These are phyloP conservation scores for Pseudogymnoascus sp. DNA, from an alignment of 2,329 filamentous ascomycete species.

Conservation along the genomic window DNA sequence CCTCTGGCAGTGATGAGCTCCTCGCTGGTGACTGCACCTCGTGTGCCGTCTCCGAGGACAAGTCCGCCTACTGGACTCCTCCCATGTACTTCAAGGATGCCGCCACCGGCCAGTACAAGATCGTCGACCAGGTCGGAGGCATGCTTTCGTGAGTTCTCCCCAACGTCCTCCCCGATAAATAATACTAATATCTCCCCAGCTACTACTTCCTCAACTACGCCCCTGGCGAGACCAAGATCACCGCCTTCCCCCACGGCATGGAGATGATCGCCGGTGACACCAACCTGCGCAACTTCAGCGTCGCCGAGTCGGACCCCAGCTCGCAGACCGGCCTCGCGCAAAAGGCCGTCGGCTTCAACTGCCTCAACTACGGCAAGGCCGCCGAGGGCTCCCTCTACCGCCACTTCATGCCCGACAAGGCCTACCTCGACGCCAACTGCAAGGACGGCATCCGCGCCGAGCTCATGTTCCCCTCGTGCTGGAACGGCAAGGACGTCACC, in stretches of 20 bases:
- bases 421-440: slow-evolving; percentile 72
- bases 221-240: slow-evolving; percentile 47
- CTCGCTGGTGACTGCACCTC: slow-evolving; percentile 63
- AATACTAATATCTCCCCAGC: slow-evolving; percentile 31
- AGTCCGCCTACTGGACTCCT: slow-evolving; percentile 84
- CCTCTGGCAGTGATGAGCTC: slow-evolving; percentile 49
- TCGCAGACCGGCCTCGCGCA: slow-evolving; percentile 61
- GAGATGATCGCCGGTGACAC: slow-evolving; percentile 74
- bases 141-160: slow-evolving; percentile 66
- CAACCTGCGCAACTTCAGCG: slow-evolving; percentile 57
- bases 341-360: slow-evolving; percentile 90
- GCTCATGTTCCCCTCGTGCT: slow-evolving; percentile 83
- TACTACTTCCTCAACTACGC: slow-evolving; percentile 74
- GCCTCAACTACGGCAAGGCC: slow-evolving; percentile 64
- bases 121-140: slow-evolving; percentile 68
- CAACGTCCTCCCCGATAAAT: slow-evolving; percentile 15
- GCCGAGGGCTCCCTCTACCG: slow-evolving; percentile 71
- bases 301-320: slow-evolving; percentile 47
- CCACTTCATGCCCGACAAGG: slow-evolving; percentile 73
- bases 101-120: slow-evolving; percentile 53
- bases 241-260: slow-evolving; percentile 69
- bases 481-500: slow-evolving; percentile 61
- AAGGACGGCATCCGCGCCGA: slow-evolving; percentile 73
- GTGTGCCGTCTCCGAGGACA: slow-evolving; percentile 70
- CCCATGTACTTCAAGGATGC: slow-evolving; percentile 66